A percentile compares a stretch with the other conserved stretches of the same genome.
Conservation (phyloP, 225 moss, liverwort and hornwort species). For the Thuidium tamariscinum region DNA sequence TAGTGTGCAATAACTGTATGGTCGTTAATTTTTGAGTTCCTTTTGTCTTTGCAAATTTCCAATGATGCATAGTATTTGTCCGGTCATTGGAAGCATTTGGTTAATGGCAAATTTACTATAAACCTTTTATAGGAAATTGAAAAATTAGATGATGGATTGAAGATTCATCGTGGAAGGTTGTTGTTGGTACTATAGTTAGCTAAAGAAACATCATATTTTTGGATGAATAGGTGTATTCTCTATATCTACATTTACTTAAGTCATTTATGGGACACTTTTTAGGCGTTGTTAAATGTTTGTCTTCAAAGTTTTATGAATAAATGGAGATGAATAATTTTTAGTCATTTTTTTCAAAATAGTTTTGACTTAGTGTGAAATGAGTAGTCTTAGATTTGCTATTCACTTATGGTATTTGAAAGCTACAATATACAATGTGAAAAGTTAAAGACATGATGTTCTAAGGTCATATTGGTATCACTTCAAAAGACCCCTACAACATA, state of each 20-base stretch:
- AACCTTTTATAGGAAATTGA: background rate
- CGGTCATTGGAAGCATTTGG: no score
- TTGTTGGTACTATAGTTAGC: background rate
- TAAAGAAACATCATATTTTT: background rate
- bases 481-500: background rate
- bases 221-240: background rate
- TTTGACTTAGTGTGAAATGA: background rate
- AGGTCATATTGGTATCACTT: background rate
- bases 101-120: no score
- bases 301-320: no score
- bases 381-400: accelerated
- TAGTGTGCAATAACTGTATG: no score
- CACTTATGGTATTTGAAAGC: background rate
- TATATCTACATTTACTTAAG: no score
- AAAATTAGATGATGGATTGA: background rate
- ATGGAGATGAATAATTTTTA: no score
- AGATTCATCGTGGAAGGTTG: background rate
- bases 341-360: no score
- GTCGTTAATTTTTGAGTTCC: no score
- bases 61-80: no score
- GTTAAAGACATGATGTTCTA: background rate
- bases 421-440: background rate
- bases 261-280: no score
- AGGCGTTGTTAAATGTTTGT: no score
- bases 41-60: no score